A percentile compares a stretch with the other conserved stretches of the same genome.
These are phyloP conservation scores for Novymonas esmeraldas DNA, from an alignment of 208 protist genomes.

Conservation along the genomic window DNA sequence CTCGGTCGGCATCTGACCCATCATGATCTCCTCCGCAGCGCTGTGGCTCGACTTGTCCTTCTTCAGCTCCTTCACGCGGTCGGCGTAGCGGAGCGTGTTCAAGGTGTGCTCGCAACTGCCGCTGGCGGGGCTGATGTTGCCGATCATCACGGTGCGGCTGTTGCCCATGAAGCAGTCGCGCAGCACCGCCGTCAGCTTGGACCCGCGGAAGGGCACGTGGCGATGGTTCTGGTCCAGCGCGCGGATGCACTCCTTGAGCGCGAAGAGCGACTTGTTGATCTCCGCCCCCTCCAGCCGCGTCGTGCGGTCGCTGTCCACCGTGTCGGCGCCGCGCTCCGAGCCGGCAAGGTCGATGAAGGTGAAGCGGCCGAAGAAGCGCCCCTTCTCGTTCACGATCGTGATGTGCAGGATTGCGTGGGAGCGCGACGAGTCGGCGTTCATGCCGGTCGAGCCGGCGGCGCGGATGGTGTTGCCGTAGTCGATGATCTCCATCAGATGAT, in stretches of 20 bases:
- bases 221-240: slow-evolving; percentile 80
- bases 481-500: slow-evolving; percentile 81
- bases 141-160: slow-evolving; percentile 95
- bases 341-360: slow-evolving; percentile 95
- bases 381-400: slow-evolving; percentile 74
- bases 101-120: slow-evolving; percentile 86
- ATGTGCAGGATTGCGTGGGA: slow-evolving; percentile 97
- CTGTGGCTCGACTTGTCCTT: slow-evolving; percentile 82
- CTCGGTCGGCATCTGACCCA: slow-evolving; percentile 91
- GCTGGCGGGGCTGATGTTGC: slow-evolving; percentile 87
- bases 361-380: slow-evolving; percentile 92
- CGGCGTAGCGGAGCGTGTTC: slow-evolving; percentile 88
- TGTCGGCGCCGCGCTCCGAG: slow-evolving; percentile 86
- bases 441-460: slow-evolving; percentile 91
- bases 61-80: slow-evolving; percentile 93
- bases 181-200: slow-evolving; percentile 94
- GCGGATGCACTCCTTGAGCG: slow-evolving; percentile 90
- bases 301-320: slow-evolving; percentile 72
- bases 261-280: slow-evolving; percentile 92
- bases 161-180: slow-evolving; percentile 90
- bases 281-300: slow-evolving; percentile 87
- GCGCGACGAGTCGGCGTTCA: slow-evolving; percentile 95
- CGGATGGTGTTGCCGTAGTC: slow-evolving; percentile 89
- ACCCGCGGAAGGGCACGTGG: slow-evolving; percentile 94
- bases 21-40: slow-evolving; percentile 92